Evolutionary conservation across 345 rosid species (phyloP).

Genomic region (Theobroma cacao): DNA sequence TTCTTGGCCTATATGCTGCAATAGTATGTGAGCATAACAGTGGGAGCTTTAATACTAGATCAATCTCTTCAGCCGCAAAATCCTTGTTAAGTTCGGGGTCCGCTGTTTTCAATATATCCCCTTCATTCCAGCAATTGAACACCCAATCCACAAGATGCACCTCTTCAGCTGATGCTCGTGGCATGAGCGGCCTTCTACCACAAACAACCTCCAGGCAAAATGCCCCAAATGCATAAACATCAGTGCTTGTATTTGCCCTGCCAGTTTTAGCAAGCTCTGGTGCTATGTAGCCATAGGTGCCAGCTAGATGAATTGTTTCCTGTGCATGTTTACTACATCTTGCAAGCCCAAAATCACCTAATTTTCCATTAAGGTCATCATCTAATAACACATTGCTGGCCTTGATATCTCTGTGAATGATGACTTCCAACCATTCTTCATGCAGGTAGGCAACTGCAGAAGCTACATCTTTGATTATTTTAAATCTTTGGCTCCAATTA

Average conservation of each 20-base stretch:
- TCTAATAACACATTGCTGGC: slow-evolving; percentile 73
- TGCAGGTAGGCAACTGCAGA: slow-evolving; percentile 55
- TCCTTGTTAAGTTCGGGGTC: slow-evolving; percentile 43
- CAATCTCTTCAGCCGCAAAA: slow-evolving; percentile 40
- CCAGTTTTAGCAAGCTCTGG: slow-evolving; percentile 65
- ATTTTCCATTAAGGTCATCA: slow-evolving; percentile 47
- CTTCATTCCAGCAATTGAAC: slow-evolving; percentile 23
- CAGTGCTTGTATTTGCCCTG: slow-evolving; percentile 55
- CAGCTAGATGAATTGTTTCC: slow-evolving; percentile 49
- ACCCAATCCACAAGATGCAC: slow-evolving; percentile 43
- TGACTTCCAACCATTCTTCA: slow-evolving; percentile 70
- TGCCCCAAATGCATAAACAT: slow-evolving; percentile 62
- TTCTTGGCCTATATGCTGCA: slow-evolving; percentile 1
- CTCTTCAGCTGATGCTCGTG: slow-evolving; percentile 9
- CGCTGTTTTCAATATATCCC: slow-evolving; percentile 34
- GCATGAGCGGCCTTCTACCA: slow-evolving; percentile 51
- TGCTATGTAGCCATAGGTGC: slow-evolving; percentile 70
- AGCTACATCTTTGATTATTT: slow-evolving; percentile 54
- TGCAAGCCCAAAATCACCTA: slow-evolving; percentile 78
- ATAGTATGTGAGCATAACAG: slow-evolving; percentile 45
- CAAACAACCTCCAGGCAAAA: slow-evolving; percentile 58
- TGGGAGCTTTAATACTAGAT: slow-evolving; percentile 46
- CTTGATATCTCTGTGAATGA: slow-evolving; percentile 74
- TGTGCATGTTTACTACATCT: slow-evolving; percentile 52
- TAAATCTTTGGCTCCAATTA: slow-evolving; percentile 59